Evolutionary conservation across 176 grass and related monocot species (phyloP), one percentile per base, ranked within the genome.

Genomic region (Puccinellia tenuiflora): DNA sequence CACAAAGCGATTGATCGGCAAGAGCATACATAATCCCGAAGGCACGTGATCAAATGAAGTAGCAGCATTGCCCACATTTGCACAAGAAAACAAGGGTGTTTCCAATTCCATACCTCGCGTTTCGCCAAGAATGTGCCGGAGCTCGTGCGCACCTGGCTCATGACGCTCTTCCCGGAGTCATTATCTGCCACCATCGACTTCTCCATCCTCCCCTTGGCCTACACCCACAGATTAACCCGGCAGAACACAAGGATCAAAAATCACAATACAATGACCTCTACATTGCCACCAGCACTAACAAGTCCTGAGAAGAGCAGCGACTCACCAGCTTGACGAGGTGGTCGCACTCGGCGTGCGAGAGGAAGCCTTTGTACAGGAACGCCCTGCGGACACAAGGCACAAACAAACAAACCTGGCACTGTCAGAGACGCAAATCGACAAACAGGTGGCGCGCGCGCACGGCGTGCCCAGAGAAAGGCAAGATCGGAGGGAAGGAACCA

Each of bases 141-240:
- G 86, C 93, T 96, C 13, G 93, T 96, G 77, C 93, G 79, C 54
- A 88, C 88, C 55, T 85, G 16, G 75, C 90, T 96, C 93, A 72
- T 81, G 43, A 90, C 24, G 18, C 77, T 92, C 52, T 89, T 67
- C 53, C 93, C 93, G 33, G 90, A 90, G 6, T 88, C 82, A 1
- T 61, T 85, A 82, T 90, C 93, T 45, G 88, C 90, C 34, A 96
- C 90, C 90, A 90, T 96, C 16, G 93, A 92, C 68, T 88, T 96
- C 84, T 81, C 76, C 53, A 87, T 7, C 20, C 77, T 77, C 29
- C 86, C 84, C 70, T 88, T 96, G 6, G 90, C 83, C 90, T 95
- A 45, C 2, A 64, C 37, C 34, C 85, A 54, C 39, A 54, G 25
- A 76, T 46, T 25, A 69, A 29, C 20, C 56, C 50, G 81, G 56